Evolutionary conservation across 805 yeast genomes (phyloP).

Genomic region (Brettanomyces anomalus): DNA sequence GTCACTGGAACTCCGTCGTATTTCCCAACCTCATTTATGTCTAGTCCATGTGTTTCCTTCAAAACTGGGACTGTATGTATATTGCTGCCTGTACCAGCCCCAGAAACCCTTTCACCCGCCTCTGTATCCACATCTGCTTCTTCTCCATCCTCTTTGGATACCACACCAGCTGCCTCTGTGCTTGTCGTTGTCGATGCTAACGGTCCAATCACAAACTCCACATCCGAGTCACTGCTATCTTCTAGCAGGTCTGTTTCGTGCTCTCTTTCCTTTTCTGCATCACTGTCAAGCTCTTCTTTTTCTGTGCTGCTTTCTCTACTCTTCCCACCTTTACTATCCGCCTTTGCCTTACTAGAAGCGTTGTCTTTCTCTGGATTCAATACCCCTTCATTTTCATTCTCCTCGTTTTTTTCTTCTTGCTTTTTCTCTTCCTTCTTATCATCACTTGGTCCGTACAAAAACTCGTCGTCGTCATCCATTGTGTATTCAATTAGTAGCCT

Average conservation of each 20-base stretch:
- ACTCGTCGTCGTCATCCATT: constrained; percentile 62
- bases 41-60: constrained; percentile 37
- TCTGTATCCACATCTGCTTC: constrained; percentile 1
- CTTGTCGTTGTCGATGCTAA: constrained; percentile 10
- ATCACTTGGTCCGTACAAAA: constrained; percentile 51
- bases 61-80: constrained; percentile 23
- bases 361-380: constrained; percentile 10
- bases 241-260: constrained; percentile 9
- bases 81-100: constrained; percentile 14
- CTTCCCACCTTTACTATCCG: constrained; percentile 11
- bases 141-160: constrained; percentile 3
- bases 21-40: constrained; percentile 65
- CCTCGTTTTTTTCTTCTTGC: not conserved
- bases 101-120: constrained; percentile 4
- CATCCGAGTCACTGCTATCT: constrained; percentile 43
- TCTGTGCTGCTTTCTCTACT: constrained; percentile 12
- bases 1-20: constrained; percentile 79
- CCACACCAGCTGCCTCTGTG: not conserved
- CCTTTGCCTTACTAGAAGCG: constrained; percentile 14
- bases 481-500: not conserved
- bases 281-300: constrained; percentile 17
- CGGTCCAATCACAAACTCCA: constrained; percentile 72
- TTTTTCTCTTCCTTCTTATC: constrained; percentile 15
- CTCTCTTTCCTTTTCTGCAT: constrained; percentile 15
- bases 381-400: not conserved